Base-by-base conservation (phyloP, 1,284 basidiomycete genomes). In the Paramarasmius palmivorus region DNA sequence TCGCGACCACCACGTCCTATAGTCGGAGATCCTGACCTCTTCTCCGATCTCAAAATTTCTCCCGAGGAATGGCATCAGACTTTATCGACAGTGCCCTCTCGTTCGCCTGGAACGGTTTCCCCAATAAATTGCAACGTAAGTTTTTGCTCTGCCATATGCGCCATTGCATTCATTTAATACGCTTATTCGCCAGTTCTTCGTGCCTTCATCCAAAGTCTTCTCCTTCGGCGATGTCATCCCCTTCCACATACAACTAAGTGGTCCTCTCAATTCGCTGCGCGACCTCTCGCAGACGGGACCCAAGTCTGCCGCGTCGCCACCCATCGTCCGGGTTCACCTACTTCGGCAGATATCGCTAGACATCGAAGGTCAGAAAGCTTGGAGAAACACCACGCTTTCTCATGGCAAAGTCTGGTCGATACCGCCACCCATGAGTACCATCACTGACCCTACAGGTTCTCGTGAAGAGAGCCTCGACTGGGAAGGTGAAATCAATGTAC, bases 11-110 rank as follows among this genome's bases (percentile, higher is more conserved):
- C 74, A 41, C 71, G 76, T 34, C 79, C 82, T 9, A 75, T 76
- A 39, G 50, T 73, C 3, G 60, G 66, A 9, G 51, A 63, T 63
- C 54, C 72, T 26, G 61, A 71, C 45, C 73, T 83, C 64, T 73
- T 81, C 60, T 72, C 76, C 14, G 70, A 76, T 17, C 60, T 79
- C 62, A 81, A 88, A 69, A 68, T 69, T 0, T 68, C 70, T 9
- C 84, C 85, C 10, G 86, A 86, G 57, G 84, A 86, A 61, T 88
- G 83, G 82, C 72, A 73, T 52, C 82, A 86, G 61, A 70, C 75
- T 8, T 65, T 73, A 15, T 73, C 75, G 54, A 62, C 63, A 5
- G 71, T 86, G 57, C 64, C 71, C 48, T 69, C 66, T 3, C 68
- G 69, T 49, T 52, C 58, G 20, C 61, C 59, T 34, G 63, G 60